These are phyloP conservation scores for Aspergillus pseudonomiae DNA, from an alignment of 2,329 filamentous ascomycete genomes.

Conservation along the genomic window DNA sequence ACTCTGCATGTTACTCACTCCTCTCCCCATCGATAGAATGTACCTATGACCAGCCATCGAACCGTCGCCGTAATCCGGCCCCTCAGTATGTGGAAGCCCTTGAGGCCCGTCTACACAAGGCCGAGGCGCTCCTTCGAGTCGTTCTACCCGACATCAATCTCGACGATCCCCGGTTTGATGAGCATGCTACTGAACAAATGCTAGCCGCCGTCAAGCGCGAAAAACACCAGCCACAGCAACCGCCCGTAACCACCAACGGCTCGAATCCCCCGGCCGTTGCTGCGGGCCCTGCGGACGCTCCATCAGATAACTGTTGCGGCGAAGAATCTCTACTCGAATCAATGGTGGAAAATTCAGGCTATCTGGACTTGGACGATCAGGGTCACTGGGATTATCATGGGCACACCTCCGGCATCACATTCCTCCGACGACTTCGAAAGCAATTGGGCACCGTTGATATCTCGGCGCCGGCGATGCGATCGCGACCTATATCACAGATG, in stretches of 20 bases:
- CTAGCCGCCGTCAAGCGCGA: conserved; percentile 50
- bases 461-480: conserved; percentile 58
- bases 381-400: conserved; percentile 96
- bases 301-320: conserved; percentile 45
- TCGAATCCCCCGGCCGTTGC: conserved; percentile 26
- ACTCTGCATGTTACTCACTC: not conserved
- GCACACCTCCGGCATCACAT: conserved; percentile 87
- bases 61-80: conserved; percentile 84
- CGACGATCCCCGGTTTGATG: conserved; percentile 80
- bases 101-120: conserved; percentile 79
- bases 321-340: conserved; percentile 80
- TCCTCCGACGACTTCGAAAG: conserved; percentile 82
- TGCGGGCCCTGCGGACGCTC: conserved; percentile 18
- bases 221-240: conserved; percentile 22
- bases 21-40: conserved; percentile 64
- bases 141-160: conserved; percentile 84
- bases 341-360: conserved; percentile 92
- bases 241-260: conserved; percentile 13
- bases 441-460: conserved; percentile 71
- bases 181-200: conserved; percentile 70
- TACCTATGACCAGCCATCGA: conserved; percentile 93
- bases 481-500: conserved; percentile 56
- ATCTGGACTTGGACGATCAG: conserved; percentile 86
- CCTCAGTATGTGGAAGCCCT: conserved; percentile 92
- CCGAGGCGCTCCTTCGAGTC: conserved; percentile 76